Percentiles rank a stretch among this genome's conserved stretches.
Evolutionary conservation across 169 alveolate genomes (phyloP).

Genomic region (Sarcocystis neurona): DNA sequence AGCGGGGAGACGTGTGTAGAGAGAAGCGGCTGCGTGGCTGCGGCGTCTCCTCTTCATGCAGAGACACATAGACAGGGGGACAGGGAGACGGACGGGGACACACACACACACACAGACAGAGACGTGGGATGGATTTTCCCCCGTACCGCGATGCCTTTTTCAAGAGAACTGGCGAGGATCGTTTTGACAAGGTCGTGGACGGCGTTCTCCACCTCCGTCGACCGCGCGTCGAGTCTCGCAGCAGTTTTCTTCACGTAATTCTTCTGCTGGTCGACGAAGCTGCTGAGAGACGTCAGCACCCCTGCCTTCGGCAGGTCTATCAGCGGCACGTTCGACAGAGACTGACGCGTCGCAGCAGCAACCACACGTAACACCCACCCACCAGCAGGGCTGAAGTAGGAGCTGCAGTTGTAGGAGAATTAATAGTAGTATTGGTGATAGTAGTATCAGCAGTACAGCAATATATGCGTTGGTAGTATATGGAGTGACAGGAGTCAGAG

Average conservation of each 20-base stretch:
- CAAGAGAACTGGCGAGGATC: slow-evolving; percentile 86
- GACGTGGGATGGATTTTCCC: too few species aligned
- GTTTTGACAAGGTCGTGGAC: slow-evolving; percentile 88
- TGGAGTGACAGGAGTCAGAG: too few species aligned
- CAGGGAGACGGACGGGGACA: too few species aligned
- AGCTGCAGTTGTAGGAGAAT: neutral
- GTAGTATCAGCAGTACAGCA: too few species aligned
- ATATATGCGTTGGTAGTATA: too few species aligned
- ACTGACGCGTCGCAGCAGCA: neutral
- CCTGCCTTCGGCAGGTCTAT: slow-evolving; percentile 88
- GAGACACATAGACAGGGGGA: neutral
- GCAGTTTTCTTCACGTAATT: slow-evolving; percentile 84
- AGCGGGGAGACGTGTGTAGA: neutral
- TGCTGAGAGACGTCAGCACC: slow-evolving; percentile 84
- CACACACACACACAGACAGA: neutral
- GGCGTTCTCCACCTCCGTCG: slow-evolving; percentile 90
- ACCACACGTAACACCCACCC: neutral
- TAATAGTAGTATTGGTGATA: too few species aligned
- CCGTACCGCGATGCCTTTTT: slow-evolving; percentile 78
- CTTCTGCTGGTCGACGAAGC: slow-evolving; percentile 87
- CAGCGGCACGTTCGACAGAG: slow-evolving; percentile 81
- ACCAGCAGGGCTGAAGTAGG: neutral
- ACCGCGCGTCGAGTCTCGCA: slow-evolving; percentile 81
- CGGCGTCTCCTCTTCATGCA: neutral
- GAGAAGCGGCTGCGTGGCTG: neutral